Conservation (phyloP, 768 basidiomycete genomes). For the Cyathus striatus region DNA sequence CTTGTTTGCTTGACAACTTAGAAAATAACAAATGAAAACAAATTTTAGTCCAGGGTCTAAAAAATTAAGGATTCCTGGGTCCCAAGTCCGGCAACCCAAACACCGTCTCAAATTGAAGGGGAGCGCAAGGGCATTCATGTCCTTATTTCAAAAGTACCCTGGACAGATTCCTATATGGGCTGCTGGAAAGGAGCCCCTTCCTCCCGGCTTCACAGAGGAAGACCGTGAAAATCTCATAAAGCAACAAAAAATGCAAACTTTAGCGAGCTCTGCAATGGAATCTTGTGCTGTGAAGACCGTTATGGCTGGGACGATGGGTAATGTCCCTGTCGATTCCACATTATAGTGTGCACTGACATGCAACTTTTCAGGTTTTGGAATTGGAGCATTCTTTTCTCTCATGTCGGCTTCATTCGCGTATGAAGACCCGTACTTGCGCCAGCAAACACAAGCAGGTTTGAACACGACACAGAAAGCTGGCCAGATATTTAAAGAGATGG, state of each 20-base stretch:
- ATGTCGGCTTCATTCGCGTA: slow-evolving; percentile 96
- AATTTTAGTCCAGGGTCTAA: too few species aligned
- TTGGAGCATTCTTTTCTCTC: slow-evolving; percentile 93
- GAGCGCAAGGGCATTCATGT: too few species aligned
- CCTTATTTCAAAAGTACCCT: too few species aligned
- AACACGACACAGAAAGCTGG: slow-evolving; percentile 73
- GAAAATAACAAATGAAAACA: too few species aligned
- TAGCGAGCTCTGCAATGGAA: slow-evolving; percentile 70
- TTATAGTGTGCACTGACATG: neutral
- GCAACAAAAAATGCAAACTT: slow-evolving; percentile 73
- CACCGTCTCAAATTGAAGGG: too few species aligned
- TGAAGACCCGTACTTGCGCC: slow-evolving; percentile 83
- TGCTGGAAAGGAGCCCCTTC: slow-evolving; percentile 84
- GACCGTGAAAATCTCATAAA: slow-evolving; percentile 65
- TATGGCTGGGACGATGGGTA: slow-evolving; percentile 80
- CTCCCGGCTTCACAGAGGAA: slow-evolving; percentile 77
- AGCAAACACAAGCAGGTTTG: slow-evolving; percentile 50
- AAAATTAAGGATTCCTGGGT: too few species aligned
- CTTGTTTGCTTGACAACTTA: too few species aligned
- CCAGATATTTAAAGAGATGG: slow-evolving; percentile 91
- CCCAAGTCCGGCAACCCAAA: too few species aligned
- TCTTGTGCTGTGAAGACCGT: slow-evolving; percentile 82
- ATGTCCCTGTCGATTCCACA: slow-evolving; percentile 22
- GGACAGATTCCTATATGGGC: slow-evolving; percentile 72
- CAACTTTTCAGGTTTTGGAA: slow-evolving; percentile 63